phyloP scores from a whole-genome alignment of 2,329 filamentous ascomycete species.

The Leptographium flavum region DNA sequence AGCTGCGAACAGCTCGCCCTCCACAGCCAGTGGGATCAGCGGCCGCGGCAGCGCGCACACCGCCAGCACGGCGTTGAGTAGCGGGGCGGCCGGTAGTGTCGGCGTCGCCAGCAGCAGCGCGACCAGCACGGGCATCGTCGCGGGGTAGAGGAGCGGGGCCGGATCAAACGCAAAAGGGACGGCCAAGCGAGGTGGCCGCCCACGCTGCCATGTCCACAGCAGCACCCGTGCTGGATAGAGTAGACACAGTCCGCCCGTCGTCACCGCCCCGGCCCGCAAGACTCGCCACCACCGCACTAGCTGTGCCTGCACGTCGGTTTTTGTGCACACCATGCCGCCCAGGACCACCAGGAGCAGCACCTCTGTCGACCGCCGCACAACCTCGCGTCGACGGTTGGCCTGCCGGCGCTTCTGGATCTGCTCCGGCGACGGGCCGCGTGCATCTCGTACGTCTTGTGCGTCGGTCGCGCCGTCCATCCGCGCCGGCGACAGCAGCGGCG shows the following conservation, averaged over 20 bases:
- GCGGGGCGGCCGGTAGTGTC: slow-evolving; percentile 36
- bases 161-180: slow-evolving; percentile 77
- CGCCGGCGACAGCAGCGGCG: slow-evolving; percentile 17
- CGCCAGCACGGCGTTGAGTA: slow-evolving; percentile 59
- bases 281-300: slow-evolving; percentile 33
- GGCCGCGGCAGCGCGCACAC: slow-evolving; percentile 62
- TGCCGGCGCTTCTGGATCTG: too few relatives aligned
- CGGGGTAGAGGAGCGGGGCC: slow-evolving; percentile 78
- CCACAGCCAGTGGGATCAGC: slow-evolving; percentile 51
- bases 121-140: slow-evolving; percentile 60
- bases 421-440: too few relatives aligned
- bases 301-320: slow-evolving; percentile 30
- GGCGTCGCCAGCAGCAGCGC: slow-evolving; percentile 57
- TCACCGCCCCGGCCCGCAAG: slow-evolving; percentile 20
- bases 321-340: slow-evolving; percentile 31
- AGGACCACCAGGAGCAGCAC: slow-evolving; percentile 34
- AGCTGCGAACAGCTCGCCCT: slow-evolving; percentile 42
- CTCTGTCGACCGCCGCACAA: slow-evolving; percentile 39
- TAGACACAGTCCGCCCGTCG: slow-evolving; percentile 26
- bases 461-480: not conserved
- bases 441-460: too few relatives aligned
- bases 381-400: slow-evolving; percentile 30
- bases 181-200: slow-evolving; percentile 16
- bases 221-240: slow-evolving; percentile 48
- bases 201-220: slow-evolving; percentile 23